Base-by-base conservation (phyloP, 2,329 filamentous ascomycete species). In the Colletotrichum kahawae region DNA sequence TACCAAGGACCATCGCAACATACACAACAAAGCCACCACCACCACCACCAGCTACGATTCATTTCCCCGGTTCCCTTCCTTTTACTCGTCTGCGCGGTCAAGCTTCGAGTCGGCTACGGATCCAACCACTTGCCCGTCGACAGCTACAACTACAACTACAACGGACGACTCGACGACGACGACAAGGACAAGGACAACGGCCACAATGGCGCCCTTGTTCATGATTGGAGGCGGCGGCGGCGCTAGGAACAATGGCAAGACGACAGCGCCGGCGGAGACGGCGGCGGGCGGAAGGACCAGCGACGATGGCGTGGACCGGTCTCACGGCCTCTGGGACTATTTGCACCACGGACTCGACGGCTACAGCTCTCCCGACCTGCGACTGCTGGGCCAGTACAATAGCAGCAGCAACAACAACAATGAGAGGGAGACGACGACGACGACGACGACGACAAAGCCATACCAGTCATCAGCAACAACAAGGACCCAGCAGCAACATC, bases 341-440 rank as follows among this genome's bases (percentile, higher is more conserved):
- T 56, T 75, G 67, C 72, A 75, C 29, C 68, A 75, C 48, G 72
- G 68, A n/a, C 56, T 75, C 68, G 72, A 75, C 68, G 72, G 72
- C 60, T 57, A 75, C 68, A 71, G 72, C 68, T 67, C 63, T 27
- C 68, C 68, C 36, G 72, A 75, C 18, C 56, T 75, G 56, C 62
- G 69, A 29, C 54, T 62, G 38, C 54, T 64, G 38, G 18, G 16
- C 24, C 34, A 60, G 66, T 24, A 43, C 18, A 21, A 60, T 12
- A 67, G n/a, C 10, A 18, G 31, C 24, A 24, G 21, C 21, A 21
- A 18, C 18, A 43, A 51, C 21, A 27, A 29, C 10, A 31, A 54
- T 14, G 21, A 36, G 60, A 24, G n/a, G 24, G 18, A 21, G 8
- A 14, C 43, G 33, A n/a, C 43, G n/a, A 16, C 63, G 51, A 13